These are phyloP conservation scores for Crithidia thermophila DNA, from an alignment of 208 protist species.

Conservation along the genomic window DNA sequence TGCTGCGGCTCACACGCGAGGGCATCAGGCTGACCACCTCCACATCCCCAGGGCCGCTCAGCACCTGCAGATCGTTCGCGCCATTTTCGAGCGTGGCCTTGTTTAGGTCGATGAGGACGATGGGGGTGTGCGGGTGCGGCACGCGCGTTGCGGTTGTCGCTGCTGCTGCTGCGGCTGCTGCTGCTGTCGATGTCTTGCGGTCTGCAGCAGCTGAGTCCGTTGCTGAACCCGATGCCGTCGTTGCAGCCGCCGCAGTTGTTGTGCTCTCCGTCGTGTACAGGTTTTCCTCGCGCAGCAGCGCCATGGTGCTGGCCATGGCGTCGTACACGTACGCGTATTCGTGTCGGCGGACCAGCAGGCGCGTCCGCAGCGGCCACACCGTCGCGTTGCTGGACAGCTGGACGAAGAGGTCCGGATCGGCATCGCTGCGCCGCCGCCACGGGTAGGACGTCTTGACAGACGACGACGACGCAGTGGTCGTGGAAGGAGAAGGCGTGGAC, in stretches of 20 bases:
- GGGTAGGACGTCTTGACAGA: neutral
- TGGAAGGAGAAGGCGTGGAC: neutral
- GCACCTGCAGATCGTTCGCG: conserved; percentile 26
- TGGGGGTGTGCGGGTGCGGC: conserved; percentile 43
- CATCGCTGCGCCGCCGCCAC: conserved; percentile 15
- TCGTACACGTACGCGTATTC: conserved; percentile 67
- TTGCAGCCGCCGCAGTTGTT: neutral
- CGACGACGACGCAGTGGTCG: neutral
- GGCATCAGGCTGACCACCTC: conserved; percentile 38
- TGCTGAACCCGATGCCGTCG: too few relatives aligned
- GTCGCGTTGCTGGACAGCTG: conserved; percentile 23
- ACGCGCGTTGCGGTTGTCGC: neutral
- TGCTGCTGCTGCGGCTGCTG: neutral
- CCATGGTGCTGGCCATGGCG: conserved; percentile 42
- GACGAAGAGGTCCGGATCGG: conserved; percentile 19
- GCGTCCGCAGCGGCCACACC: conserved; percentile 61
- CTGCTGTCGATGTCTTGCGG: too few relatives aligned
- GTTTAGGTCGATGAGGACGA: conserved; percentile 40
- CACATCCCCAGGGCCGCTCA: conserved; percentile 45
- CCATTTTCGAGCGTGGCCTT: neutral
- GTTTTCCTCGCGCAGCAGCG: conserved; percentile 35
- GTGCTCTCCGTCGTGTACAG: conserved; percentile 1
- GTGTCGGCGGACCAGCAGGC: conserved; percentile 40
- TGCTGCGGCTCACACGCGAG: conserved; percentile 23
- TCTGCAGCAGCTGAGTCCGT: too few relatives aligned